Conservation (phyloP, 2,329 filamentous ascomycete species). For the Botryotinia narcissicola region DNA sequence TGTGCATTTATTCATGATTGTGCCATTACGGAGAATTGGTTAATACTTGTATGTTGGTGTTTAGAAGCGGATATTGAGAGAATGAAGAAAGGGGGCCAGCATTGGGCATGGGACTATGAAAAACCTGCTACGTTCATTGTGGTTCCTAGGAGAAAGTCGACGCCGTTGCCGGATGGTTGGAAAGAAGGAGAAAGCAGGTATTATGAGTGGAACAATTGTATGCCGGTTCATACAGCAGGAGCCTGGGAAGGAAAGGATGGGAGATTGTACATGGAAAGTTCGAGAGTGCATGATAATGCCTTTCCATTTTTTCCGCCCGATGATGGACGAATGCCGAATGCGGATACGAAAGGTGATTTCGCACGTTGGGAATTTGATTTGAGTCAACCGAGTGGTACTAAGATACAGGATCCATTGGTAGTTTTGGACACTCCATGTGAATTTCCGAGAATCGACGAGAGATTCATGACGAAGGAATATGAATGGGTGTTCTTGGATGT, state of each 20-base stretch:
- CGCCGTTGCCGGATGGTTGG: background rate
- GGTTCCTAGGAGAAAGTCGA: constrained; percentile 47
- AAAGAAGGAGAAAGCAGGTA: background rate
- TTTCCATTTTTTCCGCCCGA: constrained; percentile 39
- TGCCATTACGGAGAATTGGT: constrained; percentile 46
- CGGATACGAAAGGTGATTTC: constrained; percentile 43
- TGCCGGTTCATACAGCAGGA: constrained; percentile 40
- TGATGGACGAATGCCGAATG: constrained; percentile 33
- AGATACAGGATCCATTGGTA: constrained; percentile 36
- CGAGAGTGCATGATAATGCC: constrained; percentile 43
- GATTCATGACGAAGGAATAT: constrained; percentile 43
- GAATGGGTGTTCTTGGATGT: constrained; percentile 42
- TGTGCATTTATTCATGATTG: constrained; percentile 53
- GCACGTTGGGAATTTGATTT: constrained; percentile 44
- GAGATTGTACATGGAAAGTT: constrained; percentile 42
- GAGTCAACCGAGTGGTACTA: constrained; percentile 29
- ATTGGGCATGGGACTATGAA: constrained; percentile 51
- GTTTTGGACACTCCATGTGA: constrained; percentile 43
- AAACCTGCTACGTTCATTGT: constrained; percentile 55
- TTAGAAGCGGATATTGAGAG: constrained; percentile 45
- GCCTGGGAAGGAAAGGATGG: constrained; percentile 34
- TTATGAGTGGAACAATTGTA: constrained; percentile 12
- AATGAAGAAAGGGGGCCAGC: constrained; percentile 46
- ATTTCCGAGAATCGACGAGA: constrained; percentile 47
- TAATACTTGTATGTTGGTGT: constrained; percentile 22